Evolutionary conservation across 169 alveolate species (phyloP).

Genomic region (Plasmodium cynomolgi): DNA sequence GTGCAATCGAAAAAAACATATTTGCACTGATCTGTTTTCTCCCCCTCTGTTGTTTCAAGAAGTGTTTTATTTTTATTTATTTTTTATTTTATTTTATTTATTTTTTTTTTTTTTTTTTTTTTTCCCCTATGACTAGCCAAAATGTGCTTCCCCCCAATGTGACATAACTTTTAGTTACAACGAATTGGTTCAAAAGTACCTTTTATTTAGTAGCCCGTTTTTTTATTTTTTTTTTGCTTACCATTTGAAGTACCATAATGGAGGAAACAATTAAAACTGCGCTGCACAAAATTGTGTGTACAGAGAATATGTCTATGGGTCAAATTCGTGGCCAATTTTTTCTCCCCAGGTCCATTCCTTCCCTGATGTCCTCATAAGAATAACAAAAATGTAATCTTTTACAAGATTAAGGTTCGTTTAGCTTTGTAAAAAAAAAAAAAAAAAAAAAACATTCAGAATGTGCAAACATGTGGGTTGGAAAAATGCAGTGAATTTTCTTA

Average conservation of each 20-base stretch:
- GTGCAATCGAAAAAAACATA: not conserved
- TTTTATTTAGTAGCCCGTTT: not conserved
- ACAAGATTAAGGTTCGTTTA: not conserved
- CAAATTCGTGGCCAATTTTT: not conserved
- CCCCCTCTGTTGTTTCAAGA: not conserved
- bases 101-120: no score
- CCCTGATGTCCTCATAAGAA: not conserved
- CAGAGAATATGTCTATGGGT: not conserved
- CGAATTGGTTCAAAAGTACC: not conserved
- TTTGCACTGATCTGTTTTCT: not conserved
- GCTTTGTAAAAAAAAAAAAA: not conserved
- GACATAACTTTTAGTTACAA: not conserved
- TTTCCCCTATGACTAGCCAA: not conserved
- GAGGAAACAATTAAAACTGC: not conserved
- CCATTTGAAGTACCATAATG: not conserved
- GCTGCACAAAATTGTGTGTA: not conserved
- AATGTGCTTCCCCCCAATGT: not conserved
- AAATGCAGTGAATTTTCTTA: not conserved
- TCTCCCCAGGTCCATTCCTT: not conserved
- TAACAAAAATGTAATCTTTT: not conserved
- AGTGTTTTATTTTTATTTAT: not conserved
- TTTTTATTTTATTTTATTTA: no score
- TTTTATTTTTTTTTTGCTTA: not conserved
- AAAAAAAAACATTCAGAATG: no score
- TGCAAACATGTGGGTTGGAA: not conserved